Evolutionary conservation across 2,329 filamentous ascomycete species (phyloP).

Genomic region (Anthostomella pinea): DNA sequence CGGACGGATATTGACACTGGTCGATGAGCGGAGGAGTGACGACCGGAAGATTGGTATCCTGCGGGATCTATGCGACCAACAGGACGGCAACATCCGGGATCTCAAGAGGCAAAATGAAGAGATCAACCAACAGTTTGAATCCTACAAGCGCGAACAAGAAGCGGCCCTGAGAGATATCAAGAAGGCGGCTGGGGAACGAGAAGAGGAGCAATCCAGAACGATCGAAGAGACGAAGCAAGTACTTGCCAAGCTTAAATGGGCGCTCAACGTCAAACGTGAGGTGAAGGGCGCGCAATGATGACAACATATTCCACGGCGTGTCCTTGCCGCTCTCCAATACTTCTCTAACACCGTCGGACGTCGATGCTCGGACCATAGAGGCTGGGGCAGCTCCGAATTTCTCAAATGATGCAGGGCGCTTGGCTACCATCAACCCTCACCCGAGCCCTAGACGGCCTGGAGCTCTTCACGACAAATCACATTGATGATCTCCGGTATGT

Average conservation of each 20-base stretch:
- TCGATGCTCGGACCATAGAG: background rate
- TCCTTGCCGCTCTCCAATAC: background rate
- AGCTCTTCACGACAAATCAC: background rate
- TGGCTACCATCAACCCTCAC: no score
- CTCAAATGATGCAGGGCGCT: no score
- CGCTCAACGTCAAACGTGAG: conserved; percentile 64
- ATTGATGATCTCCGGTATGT: no score
- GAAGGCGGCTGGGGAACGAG: conserved; percentile 51
- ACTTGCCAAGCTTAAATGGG: conserved; percentile 70
- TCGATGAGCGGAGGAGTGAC: conserved; percentile 55
- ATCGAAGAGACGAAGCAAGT: conserved; percentile 58
- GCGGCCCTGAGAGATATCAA: conserved; percentile 59
- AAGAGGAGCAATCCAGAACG: conserved; percentile 58
- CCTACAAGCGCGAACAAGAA: conserved; percentile 64
- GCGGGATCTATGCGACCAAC: conserved; percentile 69
- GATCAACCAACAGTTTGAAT: conserved; percentile 58
- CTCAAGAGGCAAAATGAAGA: conserved; percentile 60
- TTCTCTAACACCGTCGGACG: background rate
- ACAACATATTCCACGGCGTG: background rate
- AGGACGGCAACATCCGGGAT: conserved; percentile 64
- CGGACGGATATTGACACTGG: conserved; percentile 52
- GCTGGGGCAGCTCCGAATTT: no score
- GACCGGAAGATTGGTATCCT: conserved; percentile 63
- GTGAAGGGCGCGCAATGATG: conserved; percentile 52
- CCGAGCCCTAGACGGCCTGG: no score